Conservation (phyloP, 2,329 filamentous ascomycete genomes). For the Curvularia hawaiiensis region DNA sequence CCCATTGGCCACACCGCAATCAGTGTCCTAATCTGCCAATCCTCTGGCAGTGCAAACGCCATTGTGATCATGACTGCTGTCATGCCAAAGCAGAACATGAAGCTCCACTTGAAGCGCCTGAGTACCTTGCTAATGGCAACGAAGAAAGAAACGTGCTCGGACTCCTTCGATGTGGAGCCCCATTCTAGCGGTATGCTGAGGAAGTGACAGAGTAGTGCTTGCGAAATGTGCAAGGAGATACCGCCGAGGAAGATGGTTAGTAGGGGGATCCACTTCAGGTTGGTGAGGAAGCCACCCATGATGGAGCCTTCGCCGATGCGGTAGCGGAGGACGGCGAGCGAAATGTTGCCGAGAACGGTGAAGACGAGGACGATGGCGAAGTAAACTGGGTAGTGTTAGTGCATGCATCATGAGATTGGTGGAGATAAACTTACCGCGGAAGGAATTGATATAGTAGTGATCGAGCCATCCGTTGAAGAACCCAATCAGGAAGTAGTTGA, state of each 20-base stretch:
- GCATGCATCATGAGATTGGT: background rate
- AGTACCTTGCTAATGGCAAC: conserved; percentile 81
- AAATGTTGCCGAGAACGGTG: conserved; percentile 64
- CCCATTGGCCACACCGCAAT: conserved; percentile 76
- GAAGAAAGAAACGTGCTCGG: conserved; percentile 82
- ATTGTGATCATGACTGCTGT: conserved; percentile 68
- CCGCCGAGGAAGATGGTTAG: conserved; percentile 84
- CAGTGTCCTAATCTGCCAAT: conserved; percentile 53
- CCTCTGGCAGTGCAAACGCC: conserved; percentile 68
- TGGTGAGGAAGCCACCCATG: conserved; percentile 58
- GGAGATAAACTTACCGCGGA: conserved; percentile 50
- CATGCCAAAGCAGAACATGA: conserved; percentile 67
- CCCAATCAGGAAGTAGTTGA: conserved; percentile 74
- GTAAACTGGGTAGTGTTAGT: conserved; percentile 51
- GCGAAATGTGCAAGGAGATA: conserved; percentile 78
- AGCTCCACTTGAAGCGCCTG: conserved; percentile 71
- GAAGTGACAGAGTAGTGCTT: conserved; percentile 81
- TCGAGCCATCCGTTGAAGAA: conserved; percentile 77
- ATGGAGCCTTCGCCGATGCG: conserved; percentile 61
- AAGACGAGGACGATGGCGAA: conserved; percentile 69
- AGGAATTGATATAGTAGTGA: conserved; percentile 79
- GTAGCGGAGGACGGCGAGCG: conserved; percentile 67
- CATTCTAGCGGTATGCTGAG: conserved; percentile 86
- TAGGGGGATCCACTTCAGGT: conserved; percentile 67
- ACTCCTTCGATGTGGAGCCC: conserved; percentile 85